These are phyloP conservation scores for Colletotrichum sojae DNA, from an alignment of 2,329 filamentous ascomycete species.

Conservation along the genomic window DNA sequence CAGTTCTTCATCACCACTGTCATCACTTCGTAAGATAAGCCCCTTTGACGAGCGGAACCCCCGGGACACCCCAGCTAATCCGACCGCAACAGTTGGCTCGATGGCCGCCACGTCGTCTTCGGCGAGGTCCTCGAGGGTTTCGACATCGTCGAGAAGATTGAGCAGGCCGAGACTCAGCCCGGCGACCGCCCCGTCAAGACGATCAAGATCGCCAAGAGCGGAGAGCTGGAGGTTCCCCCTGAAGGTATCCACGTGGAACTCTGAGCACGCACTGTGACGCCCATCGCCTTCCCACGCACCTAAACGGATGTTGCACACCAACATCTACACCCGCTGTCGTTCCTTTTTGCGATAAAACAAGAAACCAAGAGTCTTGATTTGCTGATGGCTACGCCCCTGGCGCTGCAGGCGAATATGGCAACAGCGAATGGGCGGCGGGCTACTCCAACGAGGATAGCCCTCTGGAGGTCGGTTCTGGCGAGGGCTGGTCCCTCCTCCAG, in stretches of 20 bases:
- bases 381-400: constrained; percentile 50
- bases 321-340: constrained; percentile 19
- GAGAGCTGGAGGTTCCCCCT: constrained; percentile 84
- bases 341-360: constrained; percentile 17
- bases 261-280: constrained; percentile 64
- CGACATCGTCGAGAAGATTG: constrained; percentile 84
- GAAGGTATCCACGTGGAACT: constrained; percentile 96
- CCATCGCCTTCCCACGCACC: constrained; percentile 26
- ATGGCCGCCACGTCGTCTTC: constrained; percentile 89
- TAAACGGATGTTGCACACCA: constrained; percentile 15
- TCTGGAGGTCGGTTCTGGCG: constrained; percentile 46
- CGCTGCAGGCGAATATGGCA: constrained; percentile 52
- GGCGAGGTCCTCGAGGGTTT: constrained; percentile 91
- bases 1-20: constrained; percentile 94
- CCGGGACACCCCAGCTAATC: constrained; percentile 26
- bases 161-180: constrained; percentile 75
- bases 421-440: constrained; percentile 54
- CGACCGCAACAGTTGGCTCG: constrained; percentile 74
- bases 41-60: not conserved
- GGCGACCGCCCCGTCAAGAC: constrained; percentile 78
- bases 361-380: constrained; percentile 49
- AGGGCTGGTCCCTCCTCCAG: constrained; percentile 60
- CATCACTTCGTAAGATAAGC: constrained; percentile 74
- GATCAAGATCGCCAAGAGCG: constrained; percentile 86
- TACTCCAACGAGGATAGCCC: constrained; percentile 51